Conservation (phyloP, 2,329 filamentous ascomycete genomes). For the Xylariaceae sp. region DNA sequence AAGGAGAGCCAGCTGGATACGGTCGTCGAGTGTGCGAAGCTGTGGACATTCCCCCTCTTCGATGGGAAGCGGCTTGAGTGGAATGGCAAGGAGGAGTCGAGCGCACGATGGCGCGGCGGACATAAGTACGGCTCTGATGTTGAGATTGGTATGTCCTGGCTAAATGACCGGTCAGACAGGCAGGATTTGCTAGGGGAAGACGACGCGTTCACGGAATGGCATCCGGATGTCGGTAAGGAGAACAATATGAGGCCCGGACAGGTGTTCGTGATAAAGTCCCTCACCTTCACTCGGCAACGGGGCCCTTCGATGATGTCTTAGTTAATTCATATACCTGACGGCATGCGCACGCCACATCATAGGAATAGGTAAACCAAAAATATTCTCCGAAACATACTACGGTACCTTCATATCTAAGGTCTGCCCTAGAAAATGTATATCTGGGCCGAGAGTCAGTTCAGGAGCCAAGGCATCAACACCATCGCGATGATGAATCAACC, state of each 20-base stretch:
- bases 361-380: too few species aligned
- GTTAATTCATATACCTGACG: not conserved
- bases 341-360: too few species aligned
- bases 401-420: too few species aligned
- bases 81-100: conserved; percentile 21
- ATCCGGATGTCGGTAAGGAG: not conserved
- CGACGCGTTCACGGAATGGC: conserved; percentile 13
- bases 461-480: too few species aligned
- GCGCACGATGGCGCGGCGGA: conserved; percentile 24
- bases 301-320: not conserved
- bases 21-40: conserved; percentile 26
- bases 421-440: too few species aligned
- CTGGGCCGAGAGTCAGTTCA: too few species aligned
- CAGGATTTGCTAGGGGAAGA: not conserved
- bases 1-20: conserved; percentile 27
- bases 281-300: conserved; percentile 15
- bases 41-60: conserved; percentile 28
- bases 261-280: conserved; percentile 24
- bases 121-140: conserved; percentile 20
- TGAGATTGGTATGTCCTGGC: conserved; percentile 5
- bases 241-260: conserved; percentile 7
- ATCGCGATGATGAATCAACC: too few species aligned
- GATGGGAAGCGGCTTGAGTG: conserved; percentile 24
- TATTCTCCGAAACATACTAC: too few species aligned
- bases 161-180: conserved; percentile 4